Conservation (phyloP, 306 rosid genomes). For the Dryas octopetala region DNA sequence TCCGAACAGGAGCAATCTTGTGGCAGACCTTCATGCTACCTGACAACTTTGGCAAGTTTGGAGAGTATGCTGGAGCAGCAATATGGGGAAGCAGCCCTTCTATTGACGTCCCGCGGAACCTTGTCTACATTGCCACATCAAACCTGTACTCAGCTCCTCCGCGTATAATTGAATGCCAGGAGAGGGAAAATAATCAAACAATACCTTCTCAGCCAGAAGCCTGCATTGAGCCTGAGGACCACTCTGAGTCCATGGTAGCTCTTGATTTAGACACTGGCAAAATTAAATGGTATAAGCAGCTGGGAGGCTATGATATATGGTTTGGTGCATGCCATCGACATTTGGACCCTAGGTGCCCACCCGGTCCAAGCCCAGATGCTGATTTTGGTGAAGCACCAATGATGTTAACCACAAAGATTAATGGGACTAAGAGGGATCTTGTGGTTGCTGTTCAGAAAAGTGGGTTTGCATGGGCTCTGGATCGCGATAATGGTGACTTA, state of each 20-base stretch:
- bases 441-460: slow-evolving; percentile 68
- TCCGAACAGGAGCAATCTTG: slow-evolving; percentile 32
- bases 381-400: slow-evolving; percentile 69
- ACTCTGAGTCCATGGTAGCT: slow-evolving; percentile 59
- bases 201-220: slow-evolving; percentile 34
- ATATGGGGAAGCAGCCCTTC: slow-evolving; percentile 84
- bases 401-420: slow-evolving; percentile 36
- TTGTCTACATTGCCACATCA: slow-evolving; percentile 55
- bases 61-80: slow-evolving; percentile 58
- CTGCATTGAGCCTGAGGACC: slow-evolving; percentile 62
- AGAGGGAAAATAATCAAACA: slow-evolving; percentile 43
- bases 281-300: slow-evolving; percentile 52
- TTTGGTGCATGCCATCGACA: slow-evolving; percentile 45
- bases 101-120: slow-evolving; percentile 45
- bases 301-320: slow-evolving; percentile 80
- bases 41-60: slow-evolving; percentile 35
- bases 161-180: slow-evolving; percentile 44
- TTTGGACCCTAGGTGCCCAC: slow-evolving; percentile 49
- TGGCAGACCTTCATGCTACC: slow-evolving; percentile 67
- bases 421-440: slow-evolving; percentile 38
- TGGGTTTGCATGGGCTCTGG: slow-evolving; percentile 66
- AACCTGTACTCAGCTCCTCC: slow-evolving; percentile 58
- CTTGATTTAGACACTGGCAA: slow-evolving; percentile 54
- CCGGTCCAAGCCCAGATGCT: slow-evolving; percentile 48
- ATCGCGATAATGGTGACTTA: slow-evolving; percentile 47